phyloP scores from a whole-genome alignment of 2,329 filamentous ascomycete genomes.

The Emmonsia crescens region DNA sequence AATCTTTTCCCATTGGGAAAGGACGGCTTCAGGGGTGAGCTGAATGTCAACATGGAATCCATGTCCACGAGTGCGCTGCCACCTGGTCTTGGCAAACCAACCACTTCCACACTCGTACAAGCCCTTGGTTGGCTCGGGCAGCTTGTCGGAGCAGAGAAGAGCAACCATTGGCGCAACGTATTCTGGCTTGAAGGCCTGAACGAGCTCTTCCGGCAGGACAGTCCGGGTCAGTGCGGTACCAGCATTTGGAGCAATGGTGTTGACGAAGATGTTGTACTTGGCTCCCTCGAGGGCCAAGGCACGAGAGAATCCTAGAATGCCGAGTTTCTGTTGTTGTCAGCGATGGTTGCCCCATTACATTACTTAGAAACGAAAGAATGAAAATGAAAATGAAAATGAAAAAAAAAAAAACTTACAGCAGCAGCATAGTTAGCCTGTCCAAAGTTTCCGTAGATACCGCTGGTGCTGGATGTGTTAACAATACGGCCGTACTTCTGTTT shows the following conservation, averaged over 20 bases:
- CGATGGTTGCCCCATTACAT: background rate
- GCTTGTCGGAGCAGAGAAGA: slow-evolving; percentile 75
- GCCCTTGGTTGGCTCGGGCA: slow-evolving; percentile 73
- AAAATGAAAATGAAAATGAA: too few species aligned
- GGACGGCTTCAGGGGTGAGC: slow-evolving; percentile 74
- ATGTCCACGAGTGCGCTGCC: slow-evolving; percentile 83
- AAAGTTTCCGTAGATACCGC: slow-evolving; percentile 98
- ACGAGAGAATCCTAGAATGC: slow-evolving; percentile 90
- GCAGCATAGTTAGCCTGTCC: slow-evolving; percentile 96
- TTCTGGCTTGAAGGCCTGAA: slow-evolving; percentile 98
- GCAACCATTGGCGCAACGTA: slow-evolving; percentile 92
- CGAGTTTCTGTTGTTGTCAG: slow-evolving; percentile 53
- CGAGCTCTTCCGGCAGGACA: slow-evolving; percentile 92
- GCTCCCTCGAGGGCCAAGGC: slow-evolving; percentile 83
- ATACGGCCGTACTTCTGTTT: slow-evolving; percentile 98
- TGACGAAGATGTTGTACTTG: slow-evolving; percentile 97
- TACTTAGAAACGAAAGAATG: background rate
- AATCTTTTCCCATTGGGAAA: slow-evolving; percentile 65
- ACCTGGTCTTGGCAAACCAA: slow-evolving; percentile 84
- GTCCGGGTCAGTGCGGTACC: slow-evolving; percentile 91
- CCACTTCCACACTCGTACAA: slow-evolving; percentile 93
- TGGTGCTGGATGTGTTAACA: slow-evolving; percentile 93
- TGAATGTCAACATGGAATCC: slow-evolving; percentile 81
- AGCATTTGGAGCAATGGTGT: slow-evolving; percentile 95
- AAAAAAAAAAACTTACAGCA: slow-evolving; percentile 48